Evolutionary conservation across 352 stramenopile species (phyloP).

Genomic region (Pythium inflatum): DNA sequence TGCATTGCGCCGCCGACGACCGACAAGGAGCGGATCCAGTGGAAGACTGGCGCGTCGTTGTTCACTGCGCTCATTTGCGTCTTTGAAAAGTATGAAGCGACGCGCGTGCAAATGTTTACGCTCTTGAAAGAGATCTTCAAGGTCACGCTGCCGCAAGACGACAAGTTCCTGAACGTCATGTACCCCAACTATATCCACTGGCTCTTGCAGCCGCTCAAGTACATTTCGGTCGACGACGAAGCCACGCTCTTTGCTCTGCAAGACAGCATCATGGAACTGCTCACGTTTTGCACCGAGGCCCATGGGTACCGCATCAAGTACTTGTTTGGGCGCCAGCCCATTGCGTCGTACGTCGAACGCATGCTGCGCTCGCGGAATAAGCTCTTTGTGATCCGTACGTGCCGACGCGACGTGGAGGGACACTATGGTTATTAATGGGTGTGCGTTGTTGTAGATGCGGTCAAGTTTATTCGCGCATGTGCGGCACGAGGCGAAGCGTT

Average conservation of each 20-base stretch:
- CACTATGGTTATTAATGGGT: neutral
- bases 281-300: conserved; percentile 85
- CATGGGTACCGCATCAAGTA: conserved; percentile 89
- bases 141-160: conserved; percentile 73
- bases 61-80: conserved; percentile 74
- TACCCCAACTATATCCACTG: conserved; percentile 90
- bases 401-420: neutral
- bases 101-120: conserved; percentile 68
- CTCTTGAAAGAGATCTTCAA: conserved; percentile 77
- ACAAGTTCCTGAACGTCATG: conserved; percentile 87
- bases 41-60: conserved; percentile 65
- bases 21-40: conserved; percentile 68
- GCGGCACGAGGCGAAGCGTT: conserved; percentile 77
- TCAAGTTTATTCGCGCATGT: conserved; percentile 81
- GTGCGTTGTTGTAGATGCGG: conserved; percentile 48
- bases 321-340: conserved; percentile 78
- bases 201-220: conserved; percentile 82
- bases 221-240: conserved; percentile 46
- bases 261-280: conserved; percentile 82
- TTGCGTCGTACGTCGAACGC: conserved; percentile 70
- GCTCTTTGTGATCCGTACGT: conserved; percentile 81
- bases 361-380: conserved; percentile 86
- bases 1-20: conserved; percentile 60
- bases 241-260: conserved; percentile 73
- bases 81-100: conserved; percentile 67